A percentile compares a stretch with the other conserved stretches of the same genome.
Conservation (phyloP, 345 rosid species). For the Ceriops decandra region DNA sequence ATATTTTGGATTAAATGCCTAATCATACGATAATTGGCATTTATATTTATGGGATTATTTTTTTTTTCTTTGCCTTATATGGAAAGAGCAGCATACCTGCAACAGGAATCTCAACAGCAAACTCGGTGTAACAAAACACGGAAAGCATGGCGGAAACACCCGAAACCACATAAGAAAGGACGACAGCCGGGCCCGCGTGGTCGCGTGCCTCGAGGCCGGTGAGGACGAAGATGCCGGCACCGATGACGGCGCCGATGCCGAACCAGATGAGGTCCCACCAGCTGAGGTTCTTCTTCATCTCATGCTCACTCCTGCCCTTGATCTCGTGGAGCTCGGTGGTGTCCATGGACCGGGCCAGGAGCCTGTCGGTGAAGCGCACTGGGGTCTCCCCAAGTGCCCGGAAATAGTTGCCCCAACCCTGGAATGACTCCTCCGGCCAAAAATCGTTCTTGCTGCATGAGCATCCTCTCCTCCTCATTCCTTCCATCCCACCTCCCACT, state of each 20-base stretch:
- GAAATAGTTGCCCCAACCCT: conserved; percentile 12
- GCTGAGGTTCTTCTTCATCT: conserved; percentile 24
- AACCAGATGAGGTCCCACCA: conserved; percentile 35
- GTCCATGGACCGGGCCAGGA: conserved; percentile 21
- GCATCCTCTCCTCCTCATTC: conserved; percentile 9
- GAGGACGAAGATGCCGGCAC: conserved; percentile 26
- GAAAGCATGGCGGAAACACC: conserved; percentile 29
- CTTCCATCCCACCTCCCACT: not conserved
- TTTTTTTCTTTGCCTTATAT: too few relatives aligned
- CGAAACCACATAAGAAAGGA: conserved; percentile 22
- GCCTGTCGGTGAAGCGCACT: conserved; percentile 16
- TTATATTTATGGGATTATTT: too few relatives aligned
- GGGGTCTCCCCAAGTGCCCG: conserved; percentile 19
- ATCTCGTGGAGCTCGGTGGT: conserved; percentile 17
- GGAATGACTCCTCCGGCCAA: conserved; percentile 22
- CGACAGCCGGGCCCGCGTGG: conserved; percentile 21
- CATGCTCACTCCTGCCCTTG: conserved; percentile 22
- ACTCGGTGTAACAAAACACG: conserved; percentile 28
- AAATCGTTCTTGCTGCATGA: conserved; percentile 20
- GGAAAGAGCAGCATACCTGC: conserved; percentile 11
- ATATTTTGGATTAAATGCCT: too few relatives aligned
- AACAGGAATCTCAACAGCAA: conserved; percentile 28
- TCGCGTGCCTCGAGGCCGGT: conserved; percentile 22
- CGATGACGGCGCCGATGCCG: conserved; percentile 21
- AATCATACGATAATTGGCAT: too few relatives aligned